Percentiles rank a stretch among this genome's conserved stretches.
Evolutionary conservation across 2,329 filamentous ascomycete genomes (phyloP).

Genomic region (Fusarium siculi): DNA sequence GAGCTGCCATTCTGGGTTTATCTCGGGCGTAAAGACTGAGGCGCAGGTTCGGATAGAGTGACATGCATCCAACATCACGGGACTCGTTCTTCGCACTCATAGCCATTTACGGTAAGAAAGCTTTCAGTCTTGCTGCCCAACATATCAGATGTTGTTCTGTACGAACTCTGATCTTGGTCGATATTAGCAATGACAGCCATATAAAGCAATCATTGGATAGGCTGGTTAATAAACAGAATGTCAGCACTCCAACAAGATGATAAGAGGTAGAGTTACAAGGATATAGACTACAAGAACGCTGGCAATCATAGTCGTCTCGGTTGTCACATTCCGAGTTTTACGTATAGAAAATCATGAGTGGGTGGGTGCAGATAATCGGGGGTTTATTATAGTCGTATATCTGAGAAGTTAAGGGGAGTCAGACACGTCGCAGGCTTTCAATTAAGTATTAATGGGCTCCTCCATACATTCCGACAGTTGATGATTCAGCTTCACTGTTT

Average conservation of each 20-base stretch:
- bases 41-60: conserved; percentile 15
- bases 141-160: neutral
- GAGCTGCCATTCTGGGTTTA: conserved; percentile 32
- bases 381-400: neutral
- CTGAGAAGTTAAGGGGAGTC: neutral
- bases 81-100: conserved; percentile 22
- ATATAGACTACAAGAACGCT: neutral
- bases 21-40: conserved; percentile 33
- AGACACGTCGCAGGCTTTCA: neutral
- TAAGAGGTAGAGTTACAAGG: neutral
- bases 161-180: neutral
- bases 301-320: neutral
- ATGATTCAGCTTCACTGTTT: neutral
- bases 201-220: neutral
- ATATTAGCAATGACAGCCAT: neutral
- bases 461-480: neutral
- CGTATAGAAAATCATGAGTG: neutral
- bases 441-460: neutral
- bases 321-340: neutral
- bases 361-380: neutral
- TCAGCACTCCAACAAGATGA: neutral
- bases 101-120: neutral
- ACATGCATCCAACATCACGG: conserved; percentile 16
- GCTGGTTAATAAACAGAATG: neutral
- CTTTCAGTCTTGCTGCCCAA: conserved; percentile 10